Evolutionary conservation across 441 rosid genomes (phyloP).

Genomic region (Eruca vesicaria): DNA sequence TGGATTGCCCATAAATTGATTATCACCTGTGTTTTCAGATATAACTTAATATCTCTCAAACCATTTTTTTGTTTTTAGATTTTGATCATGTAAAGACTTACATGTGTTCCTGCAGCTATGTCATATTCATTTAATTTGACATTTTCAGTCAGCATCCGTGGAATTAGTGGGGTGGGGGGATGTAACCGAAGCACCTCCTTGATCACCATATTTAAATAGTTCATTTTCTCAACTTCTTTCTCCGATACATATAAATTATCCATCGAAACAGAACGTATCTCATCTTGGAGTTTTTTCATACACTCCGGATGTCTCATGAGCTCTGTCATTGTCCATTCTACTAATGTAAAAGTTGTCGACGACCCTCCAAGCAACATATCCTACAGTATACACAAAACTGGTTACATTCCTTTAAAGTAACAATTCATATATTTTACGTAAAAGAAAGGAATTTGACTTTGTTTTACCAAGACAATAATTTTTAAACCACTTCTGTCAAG

Average conservation of each 20-base stretch:
- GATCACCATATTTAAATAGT: not conserved
- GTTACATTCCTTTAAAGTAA: not conserved
- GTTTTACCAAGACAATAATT: not conserved
- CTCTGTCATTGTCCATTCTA: not conserved
- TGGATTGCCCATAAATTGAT: slow-evolving; percentile 22
- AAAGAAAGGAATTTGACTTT: not conserved
- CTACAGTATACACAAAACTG: not conserved
- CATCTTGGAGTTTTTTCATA: slow-evolving; percentile 8
- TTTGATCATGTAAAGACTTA: not conserved
- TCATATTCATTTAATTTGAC: not conserved
- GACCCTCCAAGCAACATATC: not conserved
- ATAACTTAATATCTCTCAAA: not conserved
- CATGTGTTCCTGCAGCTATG: not conserved
- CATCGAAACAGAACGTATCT: not conserved
- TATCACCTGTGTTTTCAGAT: not conserved
- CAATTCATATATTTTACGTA: too few species aligned
- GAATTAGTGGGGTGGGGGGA: not conserved
- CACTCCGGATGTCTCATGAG: too few species aligned
- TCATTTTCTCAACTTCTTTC: not conserved
- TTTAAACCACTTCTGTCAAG: slow-evolving; percentile 33
- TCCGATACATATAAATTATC: not conserved
- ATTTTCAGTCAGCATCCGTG: not conserved
- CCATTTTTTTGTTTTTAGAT: not conserved
- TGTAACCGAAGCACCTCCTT: slow-evolving; percentile 11
- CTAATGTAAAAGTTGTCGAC: not conserved